Evolutionary conservation across 768 basidiomycete species (phyloP).

Genomic region (Tylopilus sp.): DNA sequence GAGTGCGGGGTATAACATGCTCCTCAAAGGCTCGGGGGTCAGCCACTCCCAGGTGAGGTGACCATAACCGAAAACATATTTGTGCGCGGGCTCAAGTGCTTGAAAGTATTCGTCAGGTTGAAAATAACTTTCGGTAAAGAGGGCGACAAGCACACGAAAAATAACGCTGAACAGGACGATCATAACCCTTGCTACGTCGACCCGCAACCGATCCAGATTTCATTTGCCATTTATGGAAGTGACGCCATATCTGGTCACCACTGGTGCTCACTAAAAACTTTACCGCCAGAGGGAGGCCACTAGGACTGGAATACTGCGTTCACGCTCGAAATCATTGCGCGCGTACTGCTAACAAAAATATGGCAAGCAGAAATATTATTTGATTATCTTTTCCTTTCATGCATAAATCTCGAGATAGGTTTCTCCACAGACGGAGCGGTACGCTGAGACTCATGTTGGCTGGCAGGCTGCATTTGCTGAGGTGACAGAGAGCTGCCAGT

Average conservation of each 20-base stretch:
- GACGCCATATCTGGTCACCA: too few relatives aligned
- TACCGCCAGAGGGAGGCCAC: too few relatives aligned
- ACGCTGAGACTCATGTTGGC: background rate
- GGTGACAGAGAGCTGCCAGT: background rate
- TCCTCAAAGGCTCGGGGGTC: conserved; percentile 64
- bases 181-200: background rate
- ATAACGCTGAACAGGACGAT: conserved; percentile 39
- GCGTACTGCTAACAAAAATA: background rate
- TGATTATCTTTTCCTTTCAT: conserved; percentile 24
- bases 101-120: conserved; percentile 99
- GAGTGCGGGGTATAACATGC: conserved; percentile 75
- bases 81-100: conserved; percentile 88
- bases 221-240: too few relatives aligned
- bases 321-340: too few relatives aligned
- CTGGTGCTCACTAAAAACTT: too few relatives aligned
- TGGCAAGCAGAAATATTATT: background rate
- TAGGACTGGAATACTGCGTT: too few relatives aligned
- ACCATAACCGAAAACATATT: conserved; percentile 86
- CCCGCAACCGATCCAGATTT: background rate
- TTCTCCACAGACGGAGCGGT: conserved; percentile 8
- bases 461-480: background rate
- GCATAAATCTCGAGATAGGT: conserved; percentile 34
- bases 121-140: conserved; percentile 81
- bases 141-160: conserved; percentile 57
- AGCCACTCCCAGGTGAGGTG: conserved; percentile 97